These are phyloP conservation scores for Wolfiporia cocos DNA, from an alignment of 1,284 basidiomycete genomes.

Conservation along the genomic window DNA sequence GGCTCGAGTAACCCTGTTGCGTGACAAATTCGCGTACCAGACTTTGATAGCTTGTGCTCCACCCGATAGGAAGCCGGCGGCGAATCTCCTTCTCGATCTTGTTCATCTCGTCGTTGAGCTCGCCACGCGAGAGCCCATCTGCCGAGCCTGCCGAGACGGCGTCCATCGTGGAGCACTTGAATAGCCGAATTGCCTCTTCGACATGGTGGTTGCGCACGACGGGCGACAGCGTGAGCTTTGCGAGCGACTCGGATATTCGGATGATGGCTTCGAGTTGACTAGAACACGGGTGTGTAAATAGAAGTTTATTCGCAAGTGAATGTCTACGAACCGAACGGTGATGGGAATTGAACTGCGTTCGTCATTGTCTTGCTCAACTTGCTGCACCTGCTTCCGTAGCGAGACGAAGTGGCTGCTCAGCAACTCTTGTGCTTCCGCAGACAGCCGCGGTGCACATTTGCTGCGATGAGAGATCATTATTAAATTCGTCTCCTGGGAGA, in stretches of 20 bases:
- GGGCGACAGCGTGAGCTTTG: constrained; percentile 88
- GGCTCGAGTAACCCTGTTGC: constrained; percentile 85
- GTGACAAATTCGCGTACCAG: constrained; percentile 95
- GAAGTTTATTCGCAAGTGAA: not conserved
- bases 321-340: constrained; percentile 77
- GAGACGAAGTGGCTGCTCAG: constrained; percentile 96
- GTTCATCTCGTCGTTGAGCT: constrained; percentile 92
- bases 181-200: constrained; percentile 95
- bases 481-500: too few species aligned
- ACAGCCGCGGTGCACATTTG: constrained; percentile 94
- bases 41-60: constrained; percentile 94
- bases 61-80: constrained; percentile 88
- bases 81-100: constrained; percentile 91
- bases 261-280: constrained; percentile 99
- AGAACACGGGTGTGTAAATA: constrained; percentile 6
- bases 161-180: constrained; percentile 99
- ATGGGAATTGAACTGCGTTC: constrained; percentile 98
- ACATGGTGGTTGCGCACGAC: constrained; percentile 92
- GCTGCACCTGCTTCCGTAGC: constrained; percentile 91
- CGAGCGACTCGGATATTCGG: constrained; percentile 95
- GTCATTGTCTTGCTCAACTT: constrained; percentile 95
- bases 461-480: constrained; percentile 42
- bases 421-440: constrained; percentile 93
- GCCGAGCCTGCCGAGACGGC: constrained; percentile 91
- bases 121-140: constrained; percentile 89